A percentile compares a stretch with the other conserved stretches of the same genome.
These are phyloP conservation scores for Cytospora mali DNA, from an alignment of 2,329 filamentous ascomycete genomes.

Conservation along the genomic window DNA sequence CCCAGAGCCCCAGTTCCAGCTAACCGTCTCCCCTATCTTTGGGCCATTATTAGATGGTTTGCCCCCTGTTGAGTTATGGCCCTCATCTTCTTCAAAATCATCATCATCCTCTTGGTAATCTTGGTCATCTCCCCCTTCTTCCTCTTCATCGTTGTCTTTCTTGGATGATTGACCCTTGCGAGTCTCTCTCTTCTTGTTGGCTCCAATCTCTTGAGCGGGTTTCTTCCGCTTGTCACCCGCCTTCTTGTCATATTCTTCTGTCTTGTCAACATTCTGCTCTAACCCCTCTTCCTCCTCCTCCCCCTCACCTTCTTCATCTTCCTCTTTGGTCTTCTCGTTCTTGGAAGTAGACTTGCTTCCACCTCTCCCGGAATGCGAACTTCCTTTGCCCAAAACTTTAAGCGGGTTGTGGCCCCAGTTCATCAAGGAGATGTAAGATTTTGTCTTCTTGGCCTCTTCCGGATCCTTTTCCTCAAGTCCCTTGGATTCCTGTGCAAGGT, in stretches of 20 bases:
- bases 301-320: slow-evolving; percentile 5
- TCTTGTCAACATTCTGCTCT: neutral
- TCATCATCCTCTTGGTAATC: slow-evolving; percentile 27
- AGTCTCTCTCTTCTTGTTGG: slow-evolving; percentile 32
- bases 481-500: slow-evolving; percentile 65
- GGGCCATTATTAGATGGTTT: slow-evolving; percentile 26
- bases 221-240: slow-evolving; percentile 27
- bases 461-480: slow-evolving; percentile 55
- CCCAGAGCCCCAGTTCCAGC: slow-evolving; percentile 50
- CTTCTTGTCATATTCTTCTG: slow-evolving; percentile 26
- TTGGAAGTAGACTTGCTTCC: slow-evolving; percentile 21
- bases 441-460: slow-evolving; percentile 50
- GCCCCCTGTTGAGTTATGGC: slow-evolving; percentile 23
- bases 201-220: slow-evolving; percentile 27
- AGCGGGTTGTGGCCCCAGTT: slow-evolving; percentile 62
- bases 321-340: slow-evolving; percentile 10
- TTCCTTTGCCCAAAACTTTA: slow-evolving; percentile 40
- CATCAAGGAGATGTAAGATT: slow-evolving; percentile 59
- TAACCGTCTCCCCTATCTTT: slow-evolving; percentile 44
- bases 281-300: slow-evolving; percentile 29
- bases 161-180: slow-evolving; percentile 27
- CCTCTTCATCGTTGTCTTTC: slow-evolving; percentile 25
- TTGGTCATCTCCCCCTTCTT: slow-evolving; percentile 27
- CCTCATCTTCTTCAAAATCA: slow-evolving; percentile 27
- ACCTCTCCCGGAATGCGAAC: slow-evolving; percentile 7